Evolutionary conservation across 805 yeast genomes (phyloP), one percentile per base, ranked within the genome.

Genomic region (Hanseniaspora pseudoguilliermondii): DNA sequence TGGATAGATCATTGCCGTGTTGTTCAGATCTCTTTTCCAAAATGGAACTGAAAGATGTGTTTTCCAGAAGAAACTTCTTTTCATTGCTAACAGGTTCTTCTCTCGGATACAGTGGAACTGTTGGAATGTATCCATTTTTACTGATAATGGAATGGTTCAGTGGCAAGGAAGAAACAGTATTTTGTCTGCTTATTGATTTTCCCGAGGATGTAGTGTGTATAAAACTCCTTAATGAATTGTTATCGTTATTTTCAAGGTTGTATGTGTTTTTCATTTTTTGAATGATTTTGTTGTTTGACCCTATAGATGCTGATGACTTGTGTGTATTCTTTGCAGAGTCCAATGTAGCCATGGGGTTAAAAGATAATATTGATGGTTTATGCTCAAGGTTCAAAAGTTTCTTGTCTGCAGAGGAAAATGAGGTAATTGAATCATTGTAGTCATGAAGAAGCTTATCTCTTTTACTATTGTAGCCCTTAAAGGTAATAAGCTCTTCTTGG

Each of bases 401-500:
- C 18, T 49, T 27, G 15, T 25, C 27, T n/a, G 39, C 34, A 40
- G 42, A 13, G 4, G 39, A 32, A 38, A 32, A 46, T 13, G 47
- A 29, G 13, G 40, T 49, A 15, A 40, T 40, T 2, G 42, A 27
- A 8, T 25, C 29, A 1, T 60, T 60, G 47, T 59, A 58, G 25
- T 57, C 59, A 35, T 63, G 63, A 32, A 69, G 42, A 3, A 69
- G 18, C 29, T 59, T 61, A 34, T 63, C 61, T 46, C 86, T 69
- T 59, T 81, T 83, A 61, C 78, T 82, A 44, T 73, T 71, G 64
- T 82, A 85, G 1, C 93, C 91, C 64, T 84, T 85, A 48, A 76
- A 82, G 0, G 93, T 84, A 56, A 85, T 70, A 57, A 82, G 82
- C 1, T 88, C 91, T 38, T 84, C 89, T 60, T 74, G 73, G 59